phyloP scores from a whole-genome alignment of 169 alveolate species.

The Plasmodium falciparum region DNA sequence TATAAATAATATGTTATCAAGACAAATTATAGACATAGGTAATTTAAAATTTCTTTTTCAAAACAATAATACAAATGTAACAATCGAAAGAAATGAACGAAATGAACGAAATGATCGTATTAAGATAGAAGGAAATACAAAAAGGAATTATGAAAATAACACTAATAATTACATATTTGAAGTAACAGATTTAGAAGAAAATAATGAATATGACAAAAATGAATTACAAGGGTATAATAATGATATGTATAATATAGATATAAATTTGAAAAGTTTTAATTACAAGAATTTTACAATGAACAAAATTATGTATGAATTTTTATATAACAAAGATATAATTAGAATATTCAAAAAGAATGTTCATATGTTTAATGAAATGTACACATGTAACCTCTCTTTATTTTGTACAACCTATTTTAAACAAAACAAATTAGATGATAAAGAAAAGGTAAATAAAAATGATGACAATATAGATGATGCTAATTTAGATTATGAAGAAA shows the following conservation, averaged over 20 bases:
- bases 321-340: slow-evolving; percentile 70
- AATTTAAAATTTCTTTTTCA: slow-evolving; percentile 12
- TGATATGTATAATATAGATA: no score
- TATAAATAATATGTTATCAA: slow-evolving; percentile 16
- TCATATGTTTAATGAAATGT: slow-evolving; percentile 12
- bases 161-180: not conserved
- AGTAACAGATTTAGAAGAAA: not conserved
- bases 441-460: not conserved
- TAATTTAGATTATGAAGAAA: slow-evolving; percentile 5
- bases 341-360: slow-evolving; percentile 15
- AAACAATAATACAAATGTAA: not conserved
- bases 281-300: slow-evolving; percentile 55
- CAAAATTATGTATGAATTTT: slow-evolving; percentile 70
- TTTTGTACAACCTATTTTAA: not conserved
- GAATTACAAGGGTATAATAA: not conserved
- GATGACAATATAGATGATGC: not conserved
- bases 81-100: not conserved
- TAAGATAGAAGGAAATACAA: not conserved
- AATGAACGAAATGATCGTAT: no score
- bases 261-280: slow-evolving; percentile 38
- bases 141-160: not conserved
- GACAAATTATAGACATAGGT: slow-evolving; percentile 9
- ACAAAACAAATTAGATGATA: not conserved
- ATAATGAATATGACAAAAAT: not conserved
- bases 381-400: slow-evolving; percentile 30